Evolutionary conservation across 495 filamentous ascomycete species (phyloP).

Genomic region (Zalerion maritima): DNA sequence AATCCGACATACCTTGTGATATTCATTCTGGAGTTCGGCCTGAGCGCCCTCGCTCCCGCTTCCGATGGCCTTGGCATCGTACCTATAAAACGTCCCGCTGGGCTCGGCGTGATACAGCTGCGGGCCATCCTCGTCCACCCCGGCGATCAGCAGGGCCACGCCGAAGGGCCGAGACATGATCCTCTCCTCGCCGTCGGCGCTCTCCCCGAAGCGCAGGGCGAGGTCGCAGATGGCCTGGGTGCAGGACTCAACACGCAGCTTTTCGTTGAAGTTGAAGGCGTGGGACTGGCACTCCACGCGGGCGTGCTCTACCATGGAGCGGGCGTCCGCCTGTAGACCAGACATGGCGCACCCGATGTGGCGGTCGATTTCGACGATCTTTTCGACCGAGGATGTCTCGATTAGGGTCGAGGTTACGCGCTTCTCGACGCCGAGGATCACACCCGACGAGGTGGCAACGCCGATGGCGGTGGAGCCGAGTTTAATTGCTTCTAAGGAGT

Average conservation of each 20-base stretch:
- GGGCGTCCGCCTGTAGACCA: conserved; percentile 89
- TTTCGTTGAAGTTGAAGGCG: conserved; percentile 91
- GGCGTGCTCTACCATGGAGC: conserved; percentile 93
- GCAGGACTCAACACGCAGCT: conserved; percentile 86
- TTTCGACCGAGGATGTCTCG: conserved; percentile 93
- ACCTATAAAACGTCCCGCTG: conserved; percentile 94
- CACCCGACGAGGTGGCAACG: conserved; percentile 83
- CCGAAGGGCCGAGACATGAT: conserved; percentile 96
- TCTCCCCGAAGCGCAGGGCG: conserved; percentile 91
- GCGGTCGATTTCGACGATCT: conserved; percentile 97
- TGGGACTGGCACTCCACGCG: conserved; percentile 96
- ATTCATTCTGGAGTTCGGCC: conserved; percentile 95
- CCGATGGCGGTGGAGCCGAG: conserved; percentile 96
- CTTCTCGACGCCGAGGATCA: conserved; percentile 96
- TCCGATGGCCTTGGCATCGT: conserved; percentile 97
- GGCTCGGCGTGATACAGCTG: conserved; percentile 97
- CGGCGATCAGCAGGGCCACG: conserved; percentile 90
- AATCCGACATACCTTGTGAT: conserved; percentile 53
- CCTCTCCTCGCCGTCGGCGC: conserved; percentile 93
- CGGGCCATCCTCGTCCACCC: conserved; percentile 93
- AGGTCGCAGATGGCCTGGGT: conserved; percentile 98
- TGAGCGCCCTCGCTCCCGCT: conserved; percentile 93
- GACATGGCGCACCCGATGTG: conserved; percentile 99
- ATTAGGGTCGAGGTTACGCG: conserved; percentile 94
- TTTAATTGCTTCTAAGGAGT: conserved; percentile 99